Percentiles rank a stretch among this genome's conserved stretches.
phyloP scores from a whole-genome alignment of 177 flowering plant genomes.

The Vitis hybrid region DNA sequence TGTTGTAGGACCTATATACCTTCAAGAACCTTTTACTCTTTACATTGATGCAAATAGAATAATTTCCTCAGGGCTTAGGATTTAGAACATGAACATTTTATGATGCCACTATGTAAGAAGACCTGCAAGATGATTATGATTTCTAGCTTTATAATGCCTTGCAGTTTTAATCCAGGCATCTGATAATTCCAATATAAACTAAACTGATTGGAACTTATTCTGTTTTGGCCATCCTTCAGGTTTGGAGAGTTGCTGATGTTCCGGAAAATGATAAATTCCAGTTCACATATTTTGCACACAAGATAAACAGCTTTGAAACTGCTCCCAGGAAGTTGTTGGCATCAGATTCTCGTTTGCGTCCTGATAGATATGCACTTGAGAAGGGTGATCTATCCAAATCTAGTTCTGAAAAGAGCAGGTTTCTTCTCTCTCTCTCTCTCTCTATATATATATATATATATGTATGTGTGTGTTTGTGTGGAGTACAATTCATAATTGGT shows the following conservation, averaged over 20 bases:
- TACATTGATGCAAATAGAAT: no score
- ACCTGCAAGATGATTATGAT: neutral
- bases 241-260: constrained; percentile 71
- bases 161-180: neutral
- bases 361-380: constrained; percentile 90
- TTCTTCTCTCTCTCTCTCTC: constrained; percentile 13
- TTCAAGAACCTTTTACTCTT: no score
- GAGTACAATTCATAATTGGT: no score
- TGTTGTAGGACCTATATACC: no score
- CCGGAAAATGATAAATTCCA: constrained; percentile 86
- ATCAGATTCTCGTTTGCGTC: constrained; percentile 86
- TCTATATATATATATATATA: neutral
- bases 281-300: constrained; percentile 90
- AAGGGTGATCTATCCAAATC: constrained; percentile 82
- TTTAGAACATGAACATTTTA: no score
- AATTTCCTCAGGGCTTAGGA: no score
- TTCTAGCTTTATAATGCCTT: neutral
- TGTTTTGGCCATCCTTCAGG: constrained; percentile 40
- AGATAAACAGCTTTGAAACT: constrained; percentile 89
- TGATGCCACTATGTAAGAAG: neutral
- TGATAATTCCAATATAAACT: neutral
- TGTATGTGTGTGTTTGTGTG: neutral
- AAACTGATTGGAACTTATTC: neutral
- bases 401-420: constrained; percentile 86
- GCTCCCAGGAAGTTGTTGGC: constrained; percentile 88